These are phyloP conservation scores for Leccinellum luteum DNA, from an alignment of 768 basidiomycete genomes.

Conservation along the genomic window DNA sequence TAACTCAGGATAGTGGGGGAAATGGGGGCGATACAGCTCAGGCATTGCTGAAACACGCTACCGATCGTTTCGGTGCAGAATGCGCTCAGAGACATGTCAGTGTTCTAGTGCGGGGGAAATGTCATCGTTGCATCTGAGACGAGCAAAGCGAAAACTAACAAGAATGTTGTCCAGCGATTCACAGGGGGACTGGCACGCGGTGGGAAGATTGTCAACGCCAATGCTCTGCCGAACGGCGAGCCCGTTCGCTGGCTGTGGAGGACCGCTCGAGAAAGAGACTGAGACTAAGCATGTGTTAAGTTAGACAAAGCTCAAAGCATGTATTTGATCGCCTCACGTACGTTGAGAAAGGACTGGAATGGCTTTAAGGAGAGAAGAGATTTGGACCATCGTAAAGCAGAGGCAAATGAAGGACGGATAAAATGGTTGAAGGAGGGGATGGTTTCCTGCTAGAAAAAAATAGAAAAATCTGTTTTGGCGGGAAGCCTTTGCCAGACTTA, in stretches of 20 bases:
- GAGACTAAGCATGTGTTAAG: not conserved
- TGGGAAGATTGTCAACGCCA: constrained; percentile 8
- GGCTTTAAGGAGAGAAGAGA: constrained; percentile 14
- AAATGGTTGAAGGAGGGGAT: not conserved
- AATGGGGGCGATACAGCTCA: constrained; percentile 16
- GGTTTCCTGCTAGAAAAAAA: constrained; percentile 1
- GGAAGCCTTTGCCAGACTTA: not conserved
- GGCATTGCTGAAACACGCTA: constrained; percentile 15
- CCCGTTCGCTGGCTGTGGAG: constrained; percentile 1
- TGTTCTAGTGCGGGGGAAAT: constrained; percentile 6
- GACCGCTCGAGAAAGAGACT: not conserved
- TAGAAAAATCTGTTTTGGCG: not conserved
- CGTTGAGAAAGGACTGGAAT: constrained; percentile 11
- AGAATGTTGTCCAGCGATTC: constrained; percentile 16
- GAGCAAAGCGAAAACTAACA: constrained; percentile 9
- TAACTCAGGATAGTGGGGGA: not conserved
- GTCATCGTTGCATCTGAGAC: not conserved
- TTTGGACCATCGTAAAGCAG: constrained; percentile 20
- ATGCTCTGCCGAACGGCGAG: constrained; percentile 23
- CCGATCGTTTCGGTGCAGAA: constrained; percentile 13
- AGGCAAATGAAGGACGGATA: not conserved
- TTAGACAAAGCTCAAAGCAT: not conserved
- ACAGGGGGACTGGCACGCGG: constrained; percentile 21
- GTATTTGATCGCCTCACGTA: not conserved
- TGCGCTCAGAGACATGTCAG: constrained; percentile 4